Base-by-base conservation (phyloP, 805 yeast genomes). In the Candida pseudofarinosa region DNA sequence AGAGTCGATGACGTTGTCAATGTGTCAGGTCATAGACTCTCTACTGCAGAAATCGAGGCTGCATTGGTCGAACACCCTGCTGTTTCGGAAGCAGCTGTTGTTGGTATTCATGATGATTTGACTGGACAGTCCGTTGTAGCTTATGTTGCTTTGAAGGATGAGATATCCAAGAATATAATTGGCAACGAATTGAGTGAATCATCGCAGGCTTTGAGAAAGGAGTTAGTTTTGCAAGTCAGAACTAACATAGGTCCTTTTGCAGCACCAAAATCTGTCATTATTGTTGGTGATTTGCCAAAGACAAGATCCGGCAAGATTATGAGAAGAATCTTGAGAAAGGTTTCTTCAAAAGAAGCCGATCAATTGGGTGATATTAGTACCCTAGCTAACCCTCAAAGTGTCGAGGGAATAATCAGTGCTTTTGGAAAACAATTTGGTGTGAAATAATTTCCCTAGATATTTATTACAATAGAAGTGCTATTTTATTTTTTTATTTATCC, bases 101-200 rank as follows among this genome's bases (percentile, higher is more conserved):
- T 86, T 52, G 95, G 95, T 41, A 80, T 81, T 65, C 77, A 79
- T 46, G 91, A 86, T 62, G 91, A 85, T 55, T 72, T 86, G 63
- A 86, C 95, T 26, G 95, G 95, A 42, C 88, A 85, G 63, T 89
- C 93, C 3, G 90, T 86, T 43, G 83, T 85, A 42, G 90, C 95
- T 1, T 86, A 79, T 61, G 93, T 85, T 39, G 77, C 89, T 4
- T 73, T 86, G 58, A 85, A 85, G 65, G 77, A 75, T 48, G 76
- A 64, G 37, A 58, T 52, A 39, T 66, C 55, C 37, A 51, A 51
- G 23, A 46, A 50, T 35, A 53, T 63, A 43, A 51, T 44, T 47
- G 60, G 59, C 38, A 56, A 60, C 36, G 66, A 55, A 49, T 54
- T 56, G 37, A 62, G 61, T 38, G 77, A 69, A 31, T 84, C 80